A percentile compares a stretch with the other conserved stretches of the same genome.
Evolutionary conservation across 768 basidiomycete genomes (phyloP).

Genomic region (Podaxis sp.): DNA sequence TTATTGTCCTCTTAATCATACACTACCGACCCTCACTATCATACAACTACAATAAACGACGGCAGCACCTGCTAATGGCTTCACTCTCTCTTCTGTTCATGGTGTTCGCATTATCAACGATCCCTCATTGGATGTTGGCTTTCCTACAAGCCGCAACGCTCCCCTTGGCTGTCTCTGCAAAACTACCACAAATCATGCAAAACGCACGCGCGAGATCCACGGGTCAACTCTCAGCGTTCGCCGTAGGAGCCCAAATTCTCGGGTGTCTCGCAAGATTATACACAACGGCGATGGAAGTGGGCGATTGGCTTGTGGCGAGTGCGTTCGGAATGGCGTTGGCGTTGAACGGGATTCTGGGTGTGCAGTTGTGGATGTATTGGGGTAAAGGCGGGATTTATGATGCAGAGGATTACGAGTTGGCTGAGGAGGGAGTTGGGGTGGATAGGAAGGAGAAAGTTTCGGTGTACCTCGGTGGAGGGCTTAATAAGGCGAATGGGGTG

Average conservation of each 20-base stretch:
- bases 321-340: slow-evolving; percentile 82
- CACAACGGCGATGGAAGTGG: slow-evolving; percentile 88
- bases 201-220: slow-evolving; percentile 78
- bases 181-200: slow-evolving; percentile 88
- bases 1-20: slow-evolving; percentile 87
- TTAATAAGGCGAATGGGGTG: neutral
- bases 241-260: slow-evolving; percentile 80
- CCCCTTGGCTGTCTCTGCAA: slow-evolving; percentile 88
- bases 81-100: slow-evolving; percentile 25
- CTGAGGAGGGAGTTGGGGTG: slow-evolving; percentile 1
- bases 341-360: slow-evolving; percentile 78
- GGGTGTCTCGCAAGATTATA: slow-evolving; percentile 91
- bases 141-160: slow-evolving; percentile 82
- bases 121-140: slow-evolving; percentile 53
- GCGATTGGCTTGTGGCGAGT: slow-evolving; percentile 75
- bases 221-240: slow-evolving; percentile 91
- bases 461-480: slow-evolving; percentile 9
- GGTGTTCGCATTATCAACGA: slow-evolving; percentile 38
- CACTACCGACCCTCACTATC: slow-evolving; percentile 42
- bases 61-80: slow-evolving; percentile 26
- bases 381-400: slow-evolving; percentile 42
- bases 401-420: slow-evolving; percentile 14
- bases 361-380: slow-evolving; percentile 86
- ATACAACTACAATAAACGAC: slow-evolving; percentile 30
- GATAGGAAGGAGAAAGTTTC: slow-evolving; percentile 10